Conservation (phyloP, 352 stramenopile genomes). For the Elongisporangium prolatum region DNA sequence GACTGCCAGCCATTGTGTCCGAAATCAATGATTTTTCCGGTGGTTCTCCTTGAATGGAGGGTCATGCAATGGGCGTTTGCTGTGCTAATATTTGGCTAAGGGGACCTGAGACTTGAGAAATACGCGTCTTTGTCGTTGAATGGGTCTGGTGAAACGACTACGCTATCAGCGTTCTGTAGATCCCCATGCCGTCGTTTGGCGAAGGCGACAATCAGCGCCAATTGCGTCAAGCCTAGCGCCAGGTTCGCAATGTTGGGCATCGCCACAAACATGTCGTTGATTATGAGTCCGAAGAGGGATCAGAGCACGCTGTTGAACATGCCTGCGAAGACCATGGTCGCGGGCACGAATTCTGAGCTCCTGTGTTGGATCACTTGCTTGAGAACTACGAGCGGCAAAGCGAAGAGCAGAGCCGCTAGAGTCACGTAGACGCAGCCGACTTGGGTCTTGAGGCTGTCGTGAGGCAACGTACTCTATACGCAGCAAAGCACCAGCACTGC, state of each 20-base stretch:
- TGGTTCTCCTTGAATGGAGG: too few species aligned
- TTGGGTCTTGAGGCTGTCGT: background rate
- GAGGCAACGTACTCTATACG: background rate
- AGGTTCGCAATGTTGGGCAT: constrained; percentile 32
- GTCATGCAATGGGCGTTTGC: too few species aligned
- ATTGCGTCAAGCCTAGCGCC: constrained; percentile 26
- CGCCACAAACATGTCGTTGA: constrained; percentile 41
- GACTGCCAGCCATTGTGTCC: too few species aligned
- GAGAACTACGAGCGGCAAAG: constrained; percentile 28
- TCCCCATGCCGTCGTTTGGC: background rate
- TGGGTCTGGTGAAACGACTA: too few species aligned
- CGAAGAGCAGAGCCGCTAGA: constrained; percentile 35
- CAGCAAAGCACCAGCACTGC: background rate
- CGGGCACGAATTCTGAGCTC: constrained; percentile 27
- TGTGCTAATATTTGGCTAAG: too few species aligned
- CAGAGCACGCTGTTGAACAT: constrained; percentile 48
- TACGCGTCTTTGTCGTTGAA: too few species aligned
- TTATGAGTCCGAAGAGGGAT: constrained; percentile 39
- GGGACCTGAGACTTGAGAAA: too few species aligned
- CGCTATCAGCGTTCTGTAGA: too few species aligned
- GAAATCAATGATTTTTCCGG: too few species aligned
- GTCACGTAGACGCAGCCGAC: too few species aligned
- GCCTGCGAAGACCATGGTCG: constrained; percentile 45
- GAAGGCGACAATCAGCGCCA: constrained; percentile 29
- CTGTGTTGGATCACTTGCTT: constrained; percentile 20